These are phyloP conservation scores for Clarireedia homoeocarpa DNA, from an alignment of 2,329 filamentous ascomycete species.

Conservation along the genomic window DNA sequence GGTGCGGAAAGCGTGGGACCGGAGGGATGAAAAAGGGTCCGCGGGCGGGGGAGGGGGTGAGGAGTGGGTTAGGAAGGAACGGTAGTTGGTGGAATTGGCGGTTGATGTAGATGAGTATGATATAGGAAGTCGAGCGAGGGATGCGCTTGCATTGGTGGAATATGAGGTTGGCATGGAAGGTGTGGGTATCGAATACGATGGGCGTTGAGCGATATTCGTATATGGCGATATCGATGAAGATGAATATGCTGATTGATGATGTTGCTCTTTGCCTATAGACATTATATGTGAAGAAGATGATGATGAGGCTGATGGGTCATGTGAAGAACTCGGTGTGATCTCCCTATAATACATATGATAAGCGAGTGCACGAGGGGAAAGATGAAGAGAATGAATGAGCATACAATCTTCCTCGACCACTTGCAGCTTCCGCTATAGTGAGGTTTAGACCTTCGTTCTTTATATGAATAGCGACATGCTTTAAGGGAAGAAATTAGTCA, in stretches of 20 bases:
- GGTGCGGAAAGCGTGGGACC: slow-evolving; percentile 21
- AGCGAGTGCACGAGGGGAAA: neutral
- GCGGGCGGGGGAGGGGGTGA: neutral
- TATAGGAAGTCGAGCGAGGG: slow-evolving; percentile 15
- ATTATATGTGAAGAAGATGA: neutral
- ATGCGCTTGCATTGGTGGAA: slow-evolving; percentile 9
- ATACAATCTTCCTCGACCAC: slow-evolving; percentile 24
- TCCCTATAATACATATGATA: neutral
- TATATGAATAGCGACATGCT: slow-evolving; percentile 27
- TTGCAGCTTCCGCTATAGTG: slow-evolving; percentile 24
- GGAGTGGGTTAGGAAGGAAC: neutral
- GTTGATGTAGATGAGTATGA: slow-evolving; percentile 13
- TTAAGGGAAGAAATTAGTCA: neutral
- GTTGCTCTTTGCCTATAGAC: neutral
- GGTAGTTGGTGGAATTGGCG: slow-evolving; percentile 1
- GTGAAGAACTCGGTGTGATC: neutral
- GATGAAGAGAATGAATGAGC: slow-evolving; percentile 1
- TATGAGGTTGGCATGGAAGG: slow-evolving; percentile 2
- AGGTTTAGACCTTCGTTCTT: slow-evolving; percentile 25
- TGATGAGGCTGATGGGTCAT: neutral
- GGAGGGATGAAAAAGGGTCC: slow-evolving; percentile 21
- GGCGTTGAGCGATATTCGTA: neutral
- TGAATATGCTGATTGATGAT: neutral
- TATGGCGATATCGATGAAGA: neutral
- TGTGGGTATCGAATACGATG: slow-evolving; percentile 10